Base-by-base conservation (phyloP, 192 early-diverging fungal genomes). In the Backusella australiensis region DNA sequence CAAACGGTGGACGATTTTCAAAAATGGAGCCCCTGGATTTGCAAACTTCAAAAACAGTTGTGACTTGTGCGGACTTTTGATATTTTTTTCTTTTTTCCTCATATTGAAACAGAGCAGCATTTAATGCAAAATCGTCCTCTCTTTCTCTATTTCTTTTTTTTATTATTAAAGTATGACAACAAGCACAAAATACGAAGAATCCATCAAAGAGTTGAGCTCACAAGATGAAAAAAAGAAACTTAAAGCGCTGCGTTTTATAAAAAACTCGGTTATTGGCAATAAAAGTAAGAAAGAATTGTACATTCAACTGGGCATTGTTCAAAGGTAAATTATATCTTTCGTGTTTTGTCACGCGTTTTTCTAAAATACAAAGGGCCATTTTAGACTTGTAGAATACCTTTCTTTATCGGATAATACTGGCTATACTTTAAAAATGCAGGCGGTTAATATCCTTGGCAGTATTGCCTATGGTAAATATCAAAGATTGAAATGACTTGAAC, bases 201-300 rank as follows among this genome's bases (percentile, higher is more conserved):
- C 86, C 39, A 82, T 90, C 38, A 73, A 77, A 39, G 86, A 90
- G 56, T 66, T 90, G 67, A 69, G 44, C 44, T 82, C 85, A 21
- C 29, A 34, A 35, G 87, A 90, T 35, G 73, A 83, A 9, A 41
- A 68, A 14, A 82, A 84, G 17, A 80, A 82, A 35, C 78, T 88
- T 6, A 85, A 81, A 71, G 86, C 89, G 29, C 72, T 90, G 8
- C 90, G 93, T 14, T 91, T 90, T 78, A 94, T 96, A 75, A 96
- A 94, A 78, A 96, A 96, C 72, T 83, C 87, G 39, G 87, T 94
- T 59, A 96, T 96, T 81, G 94, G 94, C 68, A 94, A 94, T 75
- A 87, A 84, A 69, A 91, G 91, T 9, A 94, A 94, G 74, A 96
- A 96, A 81, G 88, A 89, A 59, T 82, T 93, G 21, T 95, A 93